phyloP scores from a whole-genome alignment of 495 filamentous ascomycete genomes.

The Hamigera avellanea region DNA sequence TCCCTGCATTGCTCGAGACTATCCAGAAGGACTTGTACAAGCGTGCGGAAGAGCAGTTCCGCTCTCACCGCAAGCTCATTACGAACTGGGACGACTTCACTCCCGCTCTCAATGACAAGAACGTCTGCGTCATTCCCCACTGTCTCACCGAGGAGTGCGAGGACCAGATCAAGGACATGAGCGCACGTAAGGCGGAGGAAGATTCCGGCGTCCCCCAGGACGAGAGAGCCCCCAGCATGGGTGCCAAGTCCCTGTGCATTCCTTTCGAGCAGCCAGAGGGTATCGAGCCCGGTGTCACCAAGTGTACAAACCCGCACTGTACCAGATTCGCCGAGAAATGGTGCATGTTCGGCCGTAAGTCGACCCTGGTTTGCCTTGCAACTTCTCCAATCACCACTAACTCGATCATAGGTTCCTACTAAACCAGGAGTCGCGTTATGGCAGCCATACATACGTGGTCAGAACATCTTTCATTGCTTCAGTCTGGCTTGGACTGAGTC shows the following conservation, averaged over 20 bases:
- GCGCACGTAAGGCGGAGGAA: conserved; percentile 57
- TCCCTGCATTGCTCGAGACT: conserved; percentile 71
- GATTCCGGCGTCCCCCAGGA: conserved; percentile 59
- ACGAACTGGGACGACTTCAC: conserved; percentile 84
- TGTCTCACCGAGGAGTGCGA: conserved; percentile 77
- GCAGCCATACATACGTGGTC: too few species aligned
- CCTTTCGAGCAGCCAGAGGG: conserved; percentile 90
- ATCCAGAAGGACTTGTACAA: conserved; percentile 82
- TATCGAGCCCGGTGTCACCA: conserved; percentile 65
- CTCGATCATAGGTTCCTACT: conserved; percentile 20
- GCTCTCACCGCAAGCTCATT: conserved; percentile 65
- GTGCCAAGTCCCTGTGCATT: conserved; percentile 94
- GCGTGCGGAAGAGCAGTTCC: conserved; percentile 66
- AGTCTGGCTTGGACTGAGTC: too few species aligned
- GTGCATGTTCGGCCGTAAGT: conserved; percentile 72
- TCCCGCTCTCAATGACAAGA: conserved; percentile 80
- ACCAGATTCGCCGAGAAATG: conserved; percentile 58
- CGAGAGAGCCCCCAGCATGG: conserved; percentile 80
- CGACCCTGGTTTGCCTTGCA: background rate
- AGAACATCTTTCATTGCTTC: conserved; percentile 1
- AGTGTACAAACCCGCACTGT: conserved; percentile 85
- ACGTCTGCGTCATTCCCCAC: conserved; percentile 78
- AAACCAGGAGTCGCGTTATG: background rate
- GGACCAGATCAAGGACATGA: conserved; percentile 86
- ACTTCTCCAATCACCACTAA: conserved; percentile 3